Evolutionary conservation across 768 basidiomycete genomes (phyloP), one percentile per base, ranked within the genome.

Genomic region (Kwoniella sp.): DNA sequence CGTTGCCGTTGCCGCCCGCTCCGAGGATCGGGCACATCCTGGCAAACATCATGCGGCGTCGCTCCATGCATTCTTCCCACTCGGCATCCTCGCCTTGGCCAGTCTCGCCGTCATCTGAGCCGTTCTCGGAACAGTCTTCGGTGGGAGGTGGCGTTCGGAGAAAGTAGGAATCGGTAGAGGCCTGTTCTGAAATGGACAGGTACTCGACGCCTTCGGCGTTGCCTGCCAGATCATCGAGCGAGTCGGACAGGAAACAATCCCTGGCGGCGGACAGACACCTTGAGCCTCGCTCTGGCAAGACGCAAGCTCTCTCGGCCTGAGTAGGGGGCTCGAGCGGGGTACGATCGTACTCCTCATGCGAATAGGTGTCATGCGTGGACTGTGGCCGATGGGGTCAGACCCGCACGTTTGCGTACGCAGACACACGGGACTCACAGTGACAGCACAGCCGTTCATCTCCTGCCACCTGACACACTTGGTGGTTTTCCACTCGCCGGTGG

Each of bases 211-310:
- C 20, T 32, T 23, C 10, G 25, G 23, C 41, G n/a, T 15, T 10
- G 22, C 53, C 41, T 43, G 39, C 50, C 17, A 33, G 17, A 22
- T 55, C 46, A 20, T 40, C 42, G 12, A 44, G 17, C 9, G 27
- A 28, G 34, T 54, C 52, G 17, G 33, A 39, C n/a, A 54, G 25
- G 39, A 54, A 54, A 34, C 45, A 53, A 29, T 52, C 28, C 33
- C 37, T 2, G 20, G 56, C 27, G 19, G 42, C n/a, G 27, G 49
- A 37, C 22, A 50, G 43, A 39, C 51, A 48, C 43, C 56, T 25
- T 5, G 65, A 85, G 26, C 86, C 86, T 54, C 88, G 83, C 62
- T 82, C 86, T 29, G 88, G 88, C 20, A 90, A 79, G 9, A 83
- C 82, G 67, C 87, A 88, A 29, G 78, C 72, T 67, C 88, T 87